phyloP scores from a whole-genome alignment of 306 rosid species.

The Dalbergia cochinchinensis region DNA sequence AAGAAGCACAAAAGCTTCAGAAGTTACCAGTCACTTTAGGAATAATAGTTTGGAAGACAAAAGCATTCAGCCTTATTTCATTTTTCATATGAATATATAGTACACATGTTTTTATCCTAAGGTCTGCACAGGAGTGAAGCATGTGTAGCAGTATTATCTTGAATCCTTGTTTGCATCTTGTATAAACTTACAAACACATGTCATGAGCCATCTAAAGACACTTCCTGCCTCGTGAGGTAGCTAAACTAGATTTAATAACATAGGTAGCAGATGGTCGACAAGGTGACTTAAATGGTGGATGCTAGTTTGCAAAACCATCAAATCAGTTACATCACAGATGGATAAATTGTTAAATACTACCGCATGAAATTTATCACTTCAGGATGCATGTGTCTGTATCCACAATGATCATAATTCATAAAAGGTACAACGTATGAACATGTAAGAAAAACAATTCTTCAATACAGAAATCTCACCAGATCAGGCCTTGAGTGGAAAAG shows the following conservation, averaged over 20 bases:
- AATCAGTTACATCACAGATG: neutral
- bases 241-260: constrained; percentile 4
- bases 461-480: constrained; percentile 68
- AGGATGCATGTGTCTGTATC: neutral
- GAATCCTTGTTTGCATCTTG: neutral
- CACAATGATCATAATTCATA: neutral
- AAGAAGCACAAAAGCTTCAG: neutral
- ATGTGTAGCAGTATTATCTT: neutral
- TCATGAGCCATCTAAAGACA: constrained; percentile 17
- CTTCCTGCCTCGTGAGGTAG: neutral
- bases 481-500: constrained; percentile 96
- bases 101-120: neutral
- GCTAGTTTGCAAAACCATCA: constrained; percentile 31
- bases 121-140: neutral
- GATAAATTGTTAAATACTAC: neutral
- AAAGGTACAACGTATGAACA: neutral
- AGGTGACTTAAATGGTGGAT: neutral
- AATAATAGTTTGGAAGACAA: neutral
- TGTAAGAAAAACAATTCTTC: neutral
- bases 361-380: neutral
- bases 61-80: neutral
- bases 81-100: constrained; percentile 9
- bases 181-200: constrained; percentile 7
- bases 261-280: neutral
- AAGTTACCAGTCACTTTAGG: neutral